Evolutionary conservation across 1,139 yeast genomes (phyloP).

Genomic region (Magnusiomyces suaveolens): DNA sequence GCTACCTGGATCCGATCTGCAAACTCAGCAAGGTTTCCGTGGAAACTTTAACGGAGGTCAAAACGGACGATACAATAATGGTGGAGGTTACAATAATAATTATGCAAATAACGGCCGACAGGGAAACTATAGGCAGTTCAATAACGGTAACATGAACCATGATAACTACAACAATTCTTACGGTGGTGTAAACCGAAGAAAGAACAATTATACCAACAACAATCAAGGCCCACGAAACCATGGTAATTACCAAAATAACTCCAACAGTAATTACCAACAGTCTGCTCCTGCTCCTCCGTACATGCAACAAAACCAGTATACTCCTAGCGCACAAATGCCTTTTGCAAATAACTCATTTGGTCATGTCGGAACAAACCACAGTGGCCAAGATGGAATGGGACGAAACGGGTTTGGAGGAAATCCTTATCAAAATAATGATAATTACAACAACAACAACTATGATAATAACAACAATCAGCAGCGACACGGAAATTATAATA

Average conservation of each 20-base stretch:
- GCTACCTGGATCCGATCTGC: constrained; percentile 4
- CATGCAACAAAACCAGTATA: background rate
- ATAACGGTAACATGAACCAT: constrained; percentile 15
- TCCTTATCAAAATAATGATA: background rate
- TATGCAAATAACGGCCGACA: constrained; percentile 10
- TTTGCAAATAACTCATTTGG: constrained; percentile 4
- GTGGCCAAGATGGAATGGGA: background rate
- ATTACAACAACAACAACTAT: constrained; percentile 12
- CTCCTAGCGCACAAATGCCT: background rate
- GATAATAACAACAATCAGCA: constrained; percentile 8
- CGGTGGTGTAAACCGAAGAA: constrained; percentile 10
- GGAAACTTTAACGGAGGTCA: constrained; percentile 4
- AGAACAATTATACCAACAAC: constrained; percentile 14
- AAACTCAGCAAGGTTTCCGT: constrained; percentile 5
- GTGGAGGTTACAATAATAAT: constrained; percentile 16
- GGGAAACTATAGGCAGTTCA: constrained; percentile 14
- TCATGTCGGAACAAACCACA: constrained; percentile 1
- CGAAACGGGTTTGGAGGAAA: background rate
- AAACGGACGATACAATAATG: constrained; percentile 19
- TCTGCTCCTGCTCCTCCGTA: constrained; percentile 4
- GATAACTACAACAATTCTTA: constrained; percentile 16
- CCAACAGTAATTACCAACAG: constrained; percentile 6
- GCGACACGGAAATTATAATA: background rate
- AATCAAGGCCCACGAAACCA: constrained; percentile 7
- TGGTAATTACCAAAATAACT: constrained; percentile 7